These are phyloP conservation scores for Vitis hybrid DNA, from an alignment of 177 flowering plant species.

Conservation along the genomic window DNA sequence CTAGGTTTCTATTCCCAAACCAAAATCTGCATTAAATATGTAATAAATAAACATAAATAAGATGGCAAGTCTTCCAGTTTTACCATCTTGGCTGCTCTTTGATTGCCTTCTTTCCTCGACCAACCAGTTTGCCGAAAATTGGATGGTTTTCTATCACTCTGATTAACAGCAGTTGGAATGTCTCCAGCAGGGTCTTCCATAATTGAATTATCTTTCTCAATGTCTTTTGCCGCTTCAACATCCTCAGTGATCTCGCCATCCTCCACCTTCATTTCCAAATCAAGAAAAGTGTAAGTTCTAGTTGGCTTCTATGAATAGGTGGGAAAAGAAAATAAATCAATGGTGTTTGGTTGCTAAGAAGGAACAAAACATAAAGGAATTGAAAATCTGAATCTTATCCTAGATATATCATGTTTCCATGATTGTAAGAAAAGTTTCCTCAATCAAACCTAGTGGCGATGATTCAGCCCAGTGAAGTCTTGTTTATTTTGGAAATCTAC, in stretches of 20 bases:
- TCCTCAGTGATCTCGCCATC: slow-evolving; percentile 75
- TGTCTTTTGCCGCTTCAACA: slow-evolving; percentile 32
- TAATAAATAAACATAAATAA: neutral
- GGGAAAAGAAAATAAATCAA: too few relatives aligned
- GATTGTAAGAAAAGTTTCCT: too few relatives aligned
- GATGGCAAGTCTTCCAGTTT: neutral
- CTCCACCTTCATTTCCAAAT: slow-evolving; percentile 51
- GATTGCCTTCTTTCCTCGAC: slow-evolving; percentile 49
- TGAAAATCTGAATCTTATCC: too few relatives aligned
- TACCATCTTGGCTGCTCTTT: slow-evolving; percentile 39
- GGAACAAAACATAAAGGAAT: neutral
- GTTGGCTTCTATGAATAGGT: too few relatives aligned
- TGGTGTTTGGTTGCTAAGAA: neutral
- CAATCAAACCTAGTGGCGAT: too few relatives aligned
- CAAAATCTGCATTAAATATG: neutral
- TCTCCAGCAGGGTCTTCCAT: slow-evolving; percentile 19
- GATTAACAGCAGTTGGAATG: slow-evolving; percentile 11
- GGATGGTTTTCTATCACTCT: slow-evolving; percentile 29
- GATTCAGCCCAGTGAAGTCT: too few relatives aligned
- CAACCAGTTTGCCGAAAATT: slow-evolving; percentile 36
- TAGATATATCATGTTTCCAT: too few relatives aligned
- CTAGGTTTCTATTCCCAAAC: neutral
- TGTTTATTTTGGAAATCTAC: too few relatives aligned
- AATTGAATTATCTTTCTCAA: slow-evolving; percentile 19
- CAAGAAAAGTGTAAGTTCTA: neutral